Percentiles rank a stretch among this genome's conserved stretches.
phyloP scores from a whole-genome alignment of 1,139 yeast genomes.

The Trichomonascaceae sp. region DNA sequence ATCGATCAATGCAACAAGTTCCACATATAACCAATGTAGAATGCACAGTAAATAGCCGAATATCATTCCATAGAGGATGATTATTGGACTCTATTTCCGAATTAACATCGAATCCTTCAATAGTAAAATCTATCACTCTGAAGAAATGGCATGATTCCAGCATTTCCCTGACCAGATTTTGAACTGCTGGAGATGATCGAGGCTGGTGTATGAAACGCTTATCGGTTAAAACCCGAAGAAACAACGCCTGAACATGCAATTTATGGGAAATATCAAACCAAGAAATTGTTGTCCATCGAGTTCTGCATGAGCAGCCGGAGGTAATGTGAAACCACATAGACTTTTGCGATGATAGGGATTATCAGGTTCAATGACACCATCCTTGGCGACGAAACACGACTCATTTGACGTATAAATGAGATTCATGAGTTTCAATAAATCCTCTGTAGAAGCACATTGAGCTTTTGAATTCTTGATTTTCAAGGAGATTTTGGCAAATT shows the following conservation, averaged over 20 bases:
- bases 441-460: neutral
- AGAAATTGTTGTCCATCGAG: neutral
- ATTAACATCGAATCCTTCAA: neutral
- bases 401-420: neutral
- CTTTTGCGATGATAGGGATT: neutral
- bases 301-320: neutral
- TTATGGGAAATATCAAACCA: neutral
- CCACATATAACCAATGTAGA: neutral
- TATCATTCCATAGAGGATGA: neutral
- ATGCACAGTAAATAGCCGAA: neutral
- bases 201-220: neutral
- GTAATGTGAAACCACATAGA: neutral
- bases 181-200: neutral
- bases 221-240: neutral
- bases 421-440: neutral
- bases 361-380: neutral
- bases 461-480: neutral
- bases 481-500: neutral
- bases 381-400: neutral
- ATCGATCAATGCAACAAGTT: neutral
- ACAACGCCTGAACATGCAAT: neutral
- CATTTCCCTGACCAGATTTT: neutral
- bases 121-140: neutral
- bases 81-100: neutral
- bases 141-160: neutral